These are phyloP conservation scores for Stephanodiscus minutulus DNA, from an alignment of 108 stramenopile genomes.

Conservation along the genomic window DNA sequence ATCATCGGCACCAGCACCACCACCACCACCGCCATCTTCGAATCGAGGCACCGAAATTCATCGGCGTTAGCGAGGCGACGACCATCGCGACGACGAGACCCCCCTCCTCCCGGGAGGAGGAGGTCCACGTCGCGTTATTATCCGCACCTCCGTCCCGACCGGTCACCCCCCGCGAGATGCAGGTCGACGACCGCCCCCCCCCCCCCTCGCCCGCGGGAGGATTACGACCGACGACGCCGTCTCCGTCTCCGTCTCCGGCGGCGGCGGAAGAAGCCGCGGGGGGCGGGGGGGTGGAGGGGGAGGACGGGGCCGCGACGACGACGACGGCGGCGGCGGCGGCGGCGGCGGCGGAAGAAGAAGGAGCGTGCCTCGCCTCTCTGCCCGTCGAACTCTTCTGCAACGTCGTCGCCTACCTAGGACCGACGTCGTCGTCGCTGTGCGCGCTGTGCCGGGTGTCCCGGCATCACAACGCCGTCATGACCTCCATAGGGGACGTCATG, in stretches of 20 bases:
- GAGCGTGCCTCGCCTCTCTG: slow-evolving; percentile 15
- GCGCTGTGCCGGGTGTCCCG: slow-evolving; percentile 7
- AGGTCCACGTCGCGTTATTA: too few relatives aligned
- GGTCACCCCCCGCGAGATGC: too few relatives aligned
- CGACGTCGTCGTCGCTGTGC: slow-evolving; percentile 28
- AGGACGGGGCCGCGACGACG: neutral
- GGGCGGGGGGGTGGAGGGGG: neutral
- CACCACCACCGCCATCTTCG: too few relatives aligned
- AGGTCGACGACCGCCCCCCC: too few relatives aligned
- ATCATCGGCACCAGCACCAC: too few relatives aligned
- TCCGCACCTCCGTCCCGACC: too few relatives aligned
- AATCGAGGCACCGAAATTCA: slow-evolving; percentile 14
- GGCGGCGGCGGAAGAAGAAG: neutral
- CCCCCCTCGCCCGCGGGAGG: too few relatives aligned
- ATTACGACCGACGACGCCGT: neutral
- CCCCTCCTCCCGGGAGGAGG: neutral
- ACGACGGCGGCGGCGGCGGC: too few relatives aligned
- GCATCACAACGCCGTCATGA: slow-evolving; percentile 18
- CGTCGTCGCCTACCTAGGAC: slow-evolving; percentile 26
- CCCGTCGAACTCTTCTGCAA: slow-evolving; percentile 26
- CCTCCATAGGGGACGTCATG: slow-evolving; percentile 21
- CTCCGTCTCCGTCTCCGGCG: too few relatives aligned
- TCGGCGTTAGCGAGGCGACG: neutral
- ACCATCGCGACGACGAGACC: neutral
- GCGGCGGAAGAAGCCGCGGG: neutral